Percentiles rank a stretch among this genome's conserved stretches.
phyloP scores from a whole-genome alignment of 495 filamentous ascomycete species.

The Platismatia glauca region DNA sequence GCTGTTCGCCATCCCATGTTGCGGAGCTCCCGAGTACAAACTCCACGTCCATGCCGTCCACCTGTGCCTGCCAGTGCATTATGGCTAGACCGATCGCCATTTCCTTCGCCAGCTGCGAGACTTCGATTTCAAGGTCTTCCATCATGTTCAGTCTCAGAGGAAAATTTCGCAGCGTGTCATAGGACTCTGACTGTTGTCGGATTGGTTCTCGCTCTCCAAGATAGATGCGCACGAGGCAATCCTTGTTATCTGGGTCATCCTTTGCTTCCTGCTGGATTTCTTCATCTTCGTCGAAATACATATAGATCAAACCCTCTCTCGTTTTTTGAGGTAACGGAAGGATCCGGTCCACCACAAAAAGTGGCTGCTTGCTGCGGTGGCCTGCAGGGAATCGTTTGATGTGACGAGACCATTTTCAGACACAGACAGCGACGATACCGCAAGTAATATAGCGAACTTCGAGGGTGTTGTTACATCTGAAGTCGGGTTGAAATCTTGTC shows the following conservation, averaged over 20 bases:
- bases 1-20: background rate
- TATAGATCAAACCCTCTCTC: constrained; percentile 18
- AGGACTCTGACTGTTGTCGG: background rate
- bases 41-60: constrained; percentile 28
- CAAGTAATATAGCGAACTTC: background rate
- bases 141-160: constrained; percentile 23
- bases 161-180: constrained; percentile 26
- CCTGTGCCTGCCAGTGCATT: constrained; percentile 27
- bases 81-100: constrained; percentile 29
- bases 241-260: constrained; percentile 22
- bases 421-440: too few species aligned
- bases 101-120: constrained; percentile 15
- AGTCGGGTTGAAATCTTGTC: background rate
- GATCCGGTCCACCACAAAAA: constrained; percentile 26
- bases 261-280: constrained; percentile 15
- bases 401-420: too few species aligned
- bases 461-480: background rate
- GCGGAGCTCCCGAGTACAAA: constrained; percentile 28
- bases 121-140: constrained; percentile 19
- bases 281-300: constrained; percentile 21
- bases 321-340: constrained; percentile 24
- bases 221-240: constrained; percentile 25
- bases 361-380: constrained; percentile 11
- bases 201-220: constrained; percentile 16
- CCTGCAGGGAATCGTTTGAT: constrained; percentile 8